Base-by-base conservation (phyloP, 2,329 filamentous ascomycete genomes). In the Monosporascus sp. region DNA sequence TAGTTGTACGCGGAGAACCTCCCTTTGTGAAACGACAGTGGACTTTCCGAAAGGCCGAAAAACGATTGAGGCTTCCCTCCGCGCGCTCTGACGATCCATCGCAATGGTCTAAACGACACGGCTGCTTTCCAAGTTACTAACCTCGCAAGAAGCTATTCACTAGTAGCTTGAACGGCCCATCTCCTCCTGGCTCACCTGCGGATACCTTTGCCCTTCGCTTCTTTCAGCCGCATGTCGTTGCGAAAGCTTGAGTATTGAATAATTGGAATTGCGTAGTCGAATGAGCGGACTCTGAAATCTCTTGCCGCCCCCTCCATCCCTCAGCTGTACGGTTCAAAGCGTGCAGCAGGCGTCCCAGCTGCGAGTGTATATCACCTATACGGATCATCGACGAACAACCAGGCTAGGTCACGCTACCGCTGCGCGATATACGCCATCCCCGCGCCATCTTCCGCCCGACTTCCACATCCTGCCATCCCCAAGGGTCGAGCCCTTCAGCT, bases 401-500 rank as follows among this genome's bases (percentile, higher is more conserved):
- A 24, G 45, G n/a, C 45, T 35, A 5, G 22, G 14, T 15, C 22
- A 20, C 40, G 17, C 7, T 24, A 18, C 9, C 9, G 20, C 14
- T 24, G 28, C 46, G 28, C 46, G 28, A 31, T 48, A 20, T 20
- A 48, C 46, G 15, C 17, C 7, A 31, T 28, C 28, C 28, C 26
- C 28, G 28, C 35, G 28, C 22, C 18, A 24, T 37, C 35, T 15
- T 37, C 24, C 48, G 28, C 20, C 18, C 48, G 2, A 59, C 46
- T 52, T 49, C 51, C 48, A 55, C 47, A 46, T 49, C 52, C 56
- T 35, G 51, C 59, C 47, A 53, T 50, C 37, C 41, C 48, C 54
- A 54, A 61, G 64, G 62, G 58, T 54, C 55, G 48, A 44, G 48
- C 35, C 55, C 63, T 59, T 60, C 61, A 59, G 61, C 53, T 59